Evolutionary conservation across 2,329 filamentous ascomycete genomes (phyloP).

Genomic region (Fusarium burgessii): DNA sequence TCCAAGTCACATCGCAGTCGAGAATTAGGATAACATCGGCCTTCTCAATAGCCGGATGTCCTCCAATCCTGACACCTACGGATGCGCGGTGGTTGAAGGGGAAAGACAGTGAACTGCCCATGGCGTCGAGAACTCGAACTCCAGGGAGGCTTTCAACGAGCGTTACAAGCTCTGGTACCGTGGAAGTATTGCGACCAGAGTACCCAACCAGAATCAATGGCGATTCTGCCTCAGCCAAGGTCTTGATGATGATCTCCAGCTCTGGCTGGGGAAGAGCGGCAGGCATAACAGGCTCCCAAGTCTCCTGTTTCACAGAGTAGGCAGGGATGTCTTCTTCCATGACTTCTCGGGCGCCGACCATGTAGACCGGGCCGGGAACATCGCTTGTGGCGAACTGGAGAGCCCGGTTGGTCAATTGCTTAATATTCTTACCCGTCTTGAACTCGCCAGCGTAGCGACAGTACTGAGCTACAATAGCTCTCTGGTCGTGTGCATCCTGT

Average conservation of each 20-base stretch:
- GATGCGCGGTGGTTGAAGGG: slow-evolving; percentile 53
- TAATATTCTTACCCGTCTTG: slow-evolving; percentile 84
- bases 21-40: slow-evolving; percentile 87
- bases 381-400: slow-evolving; percentile 82
- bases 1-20: slow-evolving; percentile 93
- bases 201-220: slow-evolving; percentile 19
- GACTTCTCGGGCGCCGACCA: slow-evolving; percentile 80
- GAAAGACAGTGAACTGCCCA: slow-evolving; percentile 83
- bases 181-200: slow-evolving; percentile 10
- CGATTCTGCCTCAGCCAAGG: slow-evolving; percentile 10
- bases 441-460: slow-evolving; percentile 85
- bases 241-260: slow-evolving; percentile 5
- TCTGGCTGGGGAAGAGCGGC: slow-evolving; percentile 64
- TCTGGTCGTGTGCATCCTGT: slow-evolving; percentile 84
- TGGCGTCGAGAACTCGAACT: slow-evolving; percentile 77
- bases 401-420: slow-evolving; percentile 87
- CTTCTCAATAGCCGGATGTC: slow-evolving; percentile 76
- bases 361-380: slow-evolving; percentile 82
- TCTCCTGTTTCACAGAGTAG: slow-evolving; percentile 73
- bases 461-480: slow-evolving; percentile 83
- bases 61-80: slow-evolving; percentile 56
- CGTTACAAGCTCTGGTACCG: slow-evolving; percentile 65
- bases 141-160: slow-evolving; percentile 75
- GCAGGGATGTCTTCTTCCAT: slow-evolving; percentile 86
- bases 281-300: slow-evolving; percentile 77